Evolutionary conservation across 1,284 basidiomycete species (phyloP), one percentile per base, ranked within the genome.

Genomic region (Microbotryomycetes sp.): DNA sequence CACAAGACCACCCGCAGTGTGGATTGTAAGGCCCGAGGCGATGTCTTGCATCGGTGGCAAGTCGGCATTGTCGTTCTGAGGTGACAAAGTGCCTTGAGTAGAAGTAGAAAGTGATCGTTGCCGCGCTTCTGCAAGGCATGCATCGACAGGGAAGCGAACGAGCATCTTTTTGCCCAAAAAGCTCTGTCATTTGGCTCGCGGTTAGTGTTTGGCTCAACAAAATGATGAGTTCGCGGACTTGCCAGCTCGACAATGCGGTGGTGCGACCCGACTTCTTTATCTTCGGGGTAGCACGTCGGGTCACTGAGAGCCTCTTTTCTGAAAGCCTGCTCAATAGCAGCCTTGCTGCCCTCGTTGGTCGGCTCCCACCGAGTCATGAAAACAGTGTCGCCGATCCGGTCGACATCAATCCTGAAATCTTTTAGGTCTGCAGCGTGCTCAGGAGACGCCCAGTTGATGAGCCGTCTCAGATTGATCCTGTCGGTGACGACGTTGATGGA

Each of bases 71-170:
- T 28, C 23, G 18, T 46, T 23, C 54, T 18, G 30, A 48, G 45
- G 45, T 13, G 23, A 21, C 21, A 35, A 28, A 27, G 49, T 51
- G 27, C 49, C 24, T n/a, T 21, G 23, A 21, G 41, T 26, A 4
- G 54, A 31, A 26, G 45, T 27, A 11, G 49, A 51, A 5, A 51
- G 27, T 9, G 49, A 51, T 18, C 49, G 49, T 2, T 23, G 28
- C 6, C 49, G 11, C 45, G 54, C 24, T 35, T 55, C 23, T 5
- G 54, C 41, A 23, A 29, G 16, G 55, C 55, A 49, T 16, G 47
- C 27, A 46, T 56, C 55, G 4, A 56, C 55, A 6, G 30, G 21
- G 55, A 56, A 56, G 28, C 55, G 46, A 7, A 56, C 55, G 46
- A 56, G 47, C 27, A 50, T 31, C 15, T 26, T 24, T 2, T 30